phyloP scores from a whole-genome alignment of 768 basidiomycete species.

The Mycena chlorophos region DNA sequence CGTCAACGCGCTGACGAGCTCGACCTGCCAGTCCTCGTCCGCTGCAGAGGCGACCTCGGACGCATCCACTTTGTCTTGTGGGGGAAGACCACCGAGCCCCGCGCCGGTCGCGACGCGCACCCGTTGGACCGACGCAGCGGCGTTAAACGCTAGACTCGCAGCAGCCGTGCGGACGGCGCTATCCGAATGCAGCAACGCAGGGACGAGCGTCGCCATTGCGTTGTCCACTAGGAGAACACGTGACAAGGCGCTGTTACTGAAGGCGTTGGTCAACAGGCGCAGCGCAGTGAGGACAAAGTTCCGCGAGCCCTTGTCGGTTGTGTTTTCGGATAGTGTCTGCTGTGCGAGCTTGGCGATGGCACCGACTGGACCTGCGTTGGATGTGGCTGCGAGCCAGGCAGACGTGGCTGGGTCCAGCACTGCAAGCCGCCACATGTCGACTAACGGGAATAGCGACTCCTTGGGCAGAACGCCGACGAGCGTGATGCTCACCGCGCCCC shows the following conservation, averaged over 20 bases:
- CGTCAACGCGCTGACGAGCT: constrained; percentile 79
- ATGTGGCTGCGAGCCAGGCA: constrained; percentile 45
- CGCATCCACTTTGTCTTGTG: constrained; percentile 30
- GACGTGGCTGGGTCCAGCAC: constrained; percentile 63
- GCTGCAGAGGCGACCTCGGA: constrained; percentile 43
- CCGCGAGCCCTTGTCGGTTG: constrained; percentile 35
- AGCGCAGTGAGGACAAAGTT: constrained; percentile 66
- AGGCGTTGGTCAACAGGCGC: constrained; percentile 68
- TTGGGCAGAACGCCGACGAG: constrained; percentile 49
- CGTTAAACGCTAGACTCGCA: constrained; percentile 80
- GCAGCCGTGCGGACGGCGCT: constrained; percentile 70
- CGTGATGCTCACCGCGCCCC: constrained; percentile 47
- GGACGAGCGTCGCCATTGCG: constrained; percentile 60
- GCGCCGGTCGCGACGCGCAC: constrained; percentile 46
- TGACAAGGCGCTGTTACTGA: constrained; percentile 52
- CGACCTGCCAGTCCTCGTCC: constrained; percentile 83
- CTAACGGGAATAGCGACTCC: constrained; percentile 71
- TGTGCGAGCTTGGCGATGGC: constrained; percentile 49
- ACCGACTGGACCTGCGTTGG: constrained; percentile 42
- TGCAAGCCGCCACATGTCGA: constrained; percentile 81
- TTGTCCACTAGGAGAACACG: constrained; percentile 34
- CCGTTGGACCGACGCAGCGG: constrained; percentile 66
- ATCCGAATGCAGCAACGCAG: constrained; percentile 69
- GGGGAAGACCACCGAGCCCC: constrained; percentile 22
- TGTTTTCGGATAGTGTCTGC: constrained; percentile 29